Evolutionary conservation across 768 basidiomycete species (phyloP).

Genomic region (Mycena latifolia): DNA sequence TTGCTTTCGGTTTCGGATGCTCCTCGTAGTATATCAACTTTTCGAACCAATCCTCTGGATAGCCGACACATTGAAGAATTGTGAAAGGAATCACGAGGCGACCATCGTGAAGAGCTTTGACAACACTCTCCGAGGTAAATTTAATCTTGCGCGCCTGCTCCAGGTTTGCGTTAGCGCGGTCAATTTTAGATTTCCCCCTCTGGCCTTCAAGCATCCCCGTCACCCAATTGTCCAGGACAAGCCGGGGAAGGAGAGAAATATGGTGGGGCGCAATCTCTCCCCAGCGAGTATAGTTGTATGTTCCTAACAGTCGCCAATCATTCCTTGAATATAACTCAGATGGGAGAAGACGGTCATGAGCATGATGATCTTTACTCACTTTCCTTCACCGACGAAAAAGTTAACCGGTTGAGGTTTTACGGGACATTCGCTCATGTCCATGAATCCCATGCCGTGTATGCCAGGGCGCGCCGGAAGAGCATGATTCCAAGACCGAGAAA

Average conservation of each 20-base stretch:
- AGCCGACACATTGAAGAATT: constrained; percentile 38
- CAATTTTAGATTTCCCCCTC: constrained; percentile 23
- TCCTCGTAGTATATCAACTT: constrained; percentile 29
- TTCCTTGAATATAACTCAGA: constrained; percentile 16
- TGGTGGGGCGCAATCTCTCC: constrained; percentile 34
- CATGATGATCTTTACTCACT: constrained; percentile 8
- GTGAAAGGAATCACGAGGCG: constrained; percentile 35
- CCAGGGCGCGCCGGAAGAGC: constrained; percentile 33
- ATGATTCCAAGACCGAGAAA: constrained; percentile 34
- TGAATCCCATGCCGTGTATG: constrained; percentile 36
- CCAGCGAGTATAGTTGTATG: constrained; percentile 24
- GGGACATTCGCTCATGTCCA: constrained; percentile 6
- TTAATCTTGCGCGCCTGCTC: constrained; percentile 7
- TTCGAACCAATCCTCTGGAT: constrained; percentile 37
- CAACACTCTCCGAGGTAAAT: constrained; percentile 16
- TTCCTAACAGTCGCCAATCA: constrained; percentile 30
- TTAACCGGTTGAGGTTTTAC: constrained; percentile 23
- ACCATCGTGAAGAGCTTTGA: constrained; percentile 34
- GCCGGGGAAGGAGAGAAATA: constrained; percentile 16
- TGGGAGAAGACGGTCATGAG: not conserved
- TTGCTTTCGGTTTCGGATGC: constrained; percentile 32
- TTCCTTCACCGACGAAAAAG: constrained; percentile 31
- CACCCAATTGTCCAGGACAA: constrained; percentile 28
- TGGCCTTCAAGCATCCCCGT: constrained; percentile 6
- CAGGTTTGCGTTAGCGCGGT: constrained; percentile 1